Base-by-base conservation (phyloP, 192 early-diverging fungal species). In the Coemansia sp. region DNA sequence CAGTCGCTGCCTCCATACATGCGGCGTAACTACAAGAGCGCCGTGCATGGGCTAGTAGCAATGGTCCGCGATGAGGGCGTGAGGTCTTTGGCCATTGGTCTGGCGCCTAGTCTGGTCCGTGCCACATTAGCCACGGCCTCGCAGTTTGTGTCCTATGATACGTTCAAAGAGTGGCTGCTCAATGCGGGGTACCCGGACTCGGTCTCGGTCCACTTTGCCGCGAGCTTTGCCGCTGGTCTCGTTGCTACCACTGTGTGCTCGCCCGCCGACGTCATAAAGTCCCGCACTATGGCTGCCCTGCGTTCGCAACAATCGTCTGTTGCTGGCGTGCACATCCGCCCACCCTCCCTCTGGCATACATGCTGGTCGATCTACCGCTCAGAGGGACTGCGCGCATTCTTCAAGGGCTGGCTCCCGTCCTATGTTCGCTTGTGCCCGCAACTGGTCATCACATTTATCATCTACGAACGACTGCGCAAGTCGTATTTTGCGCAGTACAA, bases 91-190 rank as follows among this genome's bases (percentile, higher is more conserved):
- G 90, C 92, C 67, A 90, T 94, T 69, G 97, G 97, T 32, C 70
- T 99, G 21, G 94, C 88, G 1, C 94, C 97, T 7, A 95, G 94
- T 58, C 84, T 95, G 67, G 84, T 95, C 51, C 86, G 97, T 32
- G 95, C 97, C 4, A 91, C 97, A 58, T 79, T 95, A 50, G 90
- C 90, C 77, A 89, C 88, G 9, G 82, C 81, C 2, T 91, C 90
- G 2, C 92, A 93, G 68, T 84, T 91, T 59, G 89, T 87, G 15
- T 88, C 87, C 2, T 95, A 95, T 73, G 94, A 95, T 70, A 63
- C 85, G 14, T 85, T 89, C 67, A 95, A 95, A 78, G 80, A 86
- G 5, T 53, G 85, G 21, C 75, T 95, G 64, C 66, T 94, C 39
- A 62, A 53, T 5, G 85, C 83, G 9, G 77, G 84, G 10, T 84